Evolutionary conservation across 2,329 filamentous ascomycete genomes (phyloP).

Genomic region (Dendryphion nanum): DNA sequence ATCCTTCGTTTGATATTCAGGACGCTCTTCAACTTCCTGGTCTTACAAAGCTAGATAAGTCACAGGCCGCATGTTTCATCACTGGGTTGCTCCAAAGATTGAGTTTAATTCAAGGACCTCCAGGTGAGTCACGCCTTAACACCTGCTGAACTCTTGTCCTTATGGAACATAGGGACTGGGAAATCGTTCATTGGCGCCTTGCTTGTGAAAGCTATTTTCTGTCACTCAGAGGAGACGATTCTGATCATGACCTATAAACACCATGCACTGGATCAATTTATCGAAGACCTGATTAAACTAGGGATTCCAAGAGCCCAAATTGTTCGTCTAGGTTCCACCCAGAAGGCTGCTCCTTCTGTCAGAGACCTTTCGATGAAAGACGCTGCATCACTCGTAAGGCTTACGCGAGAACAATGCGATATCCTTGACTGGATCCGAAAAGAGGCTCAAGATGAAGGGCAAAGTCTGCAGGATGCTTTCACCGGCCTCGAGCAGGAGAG

Average conservation of each 20-base stretch:
- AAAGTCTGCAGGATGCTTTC: conserved; percentile 13
- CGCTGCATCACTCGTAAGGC: conserved; percentile 33
- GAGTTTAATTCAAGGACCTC: conserved; percentile 69
- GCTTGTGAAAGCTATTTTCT: conserved; percentile 56
- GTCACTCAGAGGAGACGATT: conserved; percentile 51
- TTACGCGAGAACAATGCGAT: conserved; percentile 48
- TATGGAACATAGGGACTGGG: too few relatives aligned
- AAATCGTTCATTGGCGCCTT: conserved; percentile 73
- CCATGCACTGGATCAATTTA: conserved; percentile 49
- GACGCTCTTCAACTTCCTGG: conserved; percentile 14
- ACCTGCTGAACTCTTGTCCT: too few relatives aligned
- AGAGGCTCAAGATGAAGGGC: conserved; percentile 38
- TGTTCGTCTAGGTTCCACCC: conserved; percentile 63
- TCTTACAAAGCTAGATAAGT: conserved; percentile 46
- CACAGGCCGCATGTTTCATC: conserved; percentile 59
- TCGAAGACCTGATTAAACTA: conserved; percentile 62
- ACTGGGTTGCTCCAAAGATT: conserved; percentile 54
- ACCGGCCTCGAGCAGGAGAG: conserved; percentile 12
- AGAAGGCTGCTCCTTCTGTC: conserved; percentile 46
- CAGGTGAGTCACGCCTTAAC: too few relatives aligned
- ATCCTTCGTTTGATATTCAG: conserved; percentile 23
- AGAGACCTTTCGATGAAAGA: conserved; percentile 38
- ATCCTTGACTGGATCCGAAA: too few relatives aligned
- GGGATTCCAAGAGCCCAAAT: conserved; percentile 54
- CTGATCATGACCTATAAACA: conserved; percentile 68